Conservation (phyloP, 73 alveolate species). For the Effrenium voratum region DNA sequence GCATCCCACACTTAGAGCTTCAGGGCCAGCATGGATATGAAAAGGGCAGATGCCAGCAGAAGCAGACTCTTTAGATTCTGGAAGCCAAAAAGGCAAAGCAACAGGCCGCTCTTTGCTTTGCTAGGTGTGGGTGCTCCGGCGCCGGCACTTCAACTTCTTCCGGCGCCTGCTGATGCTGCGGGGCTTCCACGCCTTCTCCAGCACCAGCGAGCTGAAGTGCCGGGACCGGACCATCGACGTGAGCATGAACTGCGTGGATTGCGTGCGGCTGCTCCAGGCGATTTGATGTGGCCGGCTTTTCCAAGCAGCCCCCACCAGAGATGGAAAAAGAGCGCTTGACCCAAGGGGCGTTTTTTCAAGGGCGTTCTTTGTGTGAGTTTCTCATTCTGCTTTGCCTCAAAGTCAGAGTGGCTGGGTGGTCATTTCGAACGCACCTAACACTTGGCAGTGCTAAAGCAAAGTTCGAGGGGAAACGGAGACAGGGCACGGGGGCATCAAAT, state of each 20-base stretch:
- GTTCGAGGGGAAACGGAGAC: too few relatives aligned
- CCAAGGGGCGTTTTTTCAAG: too few relatives aligned
- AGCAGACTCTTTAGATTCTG: not conserved
- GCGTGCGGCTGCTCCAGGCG: constrained; percentile 42
- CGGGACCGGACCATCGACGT: constrained; percentile 70
- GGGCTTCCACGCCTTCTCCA: constrained; percentile 28
- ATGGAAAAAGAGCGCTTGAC: too few relatives aligned
- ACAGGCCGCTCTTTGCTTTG: not conserved
- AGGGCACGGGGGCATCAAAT: too few relatives aligned
- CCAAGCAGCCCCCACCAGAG: too few relatives aligned
- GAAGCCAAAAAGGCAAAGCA: too few relatives aligned
- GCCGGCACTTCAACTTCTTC: constrained; percentile 83
- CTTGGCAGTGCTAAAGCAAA: too few relatives aligned
- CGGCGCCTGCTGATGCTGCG: constrained; percentile 58
- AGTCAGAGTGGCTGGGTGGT: too few relatives aligned
- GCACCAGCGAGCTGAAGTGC: constrained; percentile 54
- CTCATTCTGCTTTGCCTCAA: too few relatives aligned
- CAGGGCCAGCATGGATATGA: not conserved
- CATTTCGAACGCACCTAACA: too few relatives aligned
- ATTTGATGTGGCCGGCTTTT: too few relatives aligned
- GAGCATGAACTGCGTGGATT: constrained; percentile 66
- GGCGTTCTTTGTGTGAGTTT: too few relatives aligned
- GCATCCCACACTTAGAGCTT: not conserved
- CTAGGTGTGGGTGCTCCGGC: constrained; percentile 37
- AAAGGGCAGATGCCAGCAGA: not conserved